Evolutionary conservation across 2,329 filamentous ascomycete species (phyloP).

Genomic region (Keithomyces neogunnii): DNA sequence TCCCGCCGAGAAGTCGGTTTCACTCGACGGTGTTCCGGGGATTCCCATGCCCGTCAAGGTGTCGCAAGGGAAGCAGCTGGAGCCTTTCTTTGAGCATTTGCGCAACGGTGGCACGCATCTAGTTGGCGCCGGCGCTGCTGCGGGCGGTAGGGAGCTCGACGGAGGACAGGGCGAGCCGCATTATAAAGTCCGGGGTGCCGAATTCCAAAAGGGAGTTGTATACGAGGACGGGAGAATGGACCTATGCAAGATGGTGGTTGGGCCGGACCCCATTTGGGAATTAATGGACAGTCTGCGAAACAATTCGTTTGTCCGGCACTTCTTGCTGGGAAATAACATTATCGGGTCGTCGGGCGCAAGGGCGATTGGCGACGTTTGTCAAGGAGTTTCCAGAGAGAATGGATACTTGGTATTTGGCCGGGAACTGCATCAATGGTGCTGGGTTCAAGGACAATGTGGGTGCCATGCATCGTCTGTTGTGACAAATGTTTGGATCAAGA

Average conservation of each 20-base stretch:
- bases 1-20: conserved; percentile 19
- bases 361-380: conserved; percentile 37
- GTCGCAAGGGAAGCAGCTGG: conserved; percentile 21
- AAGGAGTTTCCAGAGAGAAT: conserved; percentile 36
- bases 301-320: conserved; percentile 40
- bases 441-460: conserved; percentile 34
- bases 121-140: conserved; percentile 9
- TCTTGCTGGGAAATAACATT: conserved; percentile 46
- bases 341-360: conserved; percentile 39
- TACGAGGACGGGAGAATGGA: conserved; percentile 46
- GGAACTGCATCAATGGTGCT: conserved; percentile 40
- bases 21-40: conserved; percentile 20
- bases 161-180: conserved; percentile 28
- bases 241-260: conserved; percentile 47
- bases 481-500: conserved; percentile 45
- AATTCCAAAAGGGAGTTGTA: conserved; percentile 30
- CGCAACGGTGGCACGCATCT: conserved; percentile 20
- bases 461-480: conserved; percentile 34
- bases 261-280: conserved; percentile 39
- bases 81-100: conserved; percentile 25
- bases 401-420: conserved; percentile 47
- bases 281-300: conserved; percentile 39
- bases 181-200: conserved; percentile 24
- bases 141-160: conserved; percentile 21
- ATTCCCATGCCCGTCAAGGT: conserved; percentile 26